Conservation (phyloP, 805 yeast genomes). For the Spathaspora girioi region DNA sequence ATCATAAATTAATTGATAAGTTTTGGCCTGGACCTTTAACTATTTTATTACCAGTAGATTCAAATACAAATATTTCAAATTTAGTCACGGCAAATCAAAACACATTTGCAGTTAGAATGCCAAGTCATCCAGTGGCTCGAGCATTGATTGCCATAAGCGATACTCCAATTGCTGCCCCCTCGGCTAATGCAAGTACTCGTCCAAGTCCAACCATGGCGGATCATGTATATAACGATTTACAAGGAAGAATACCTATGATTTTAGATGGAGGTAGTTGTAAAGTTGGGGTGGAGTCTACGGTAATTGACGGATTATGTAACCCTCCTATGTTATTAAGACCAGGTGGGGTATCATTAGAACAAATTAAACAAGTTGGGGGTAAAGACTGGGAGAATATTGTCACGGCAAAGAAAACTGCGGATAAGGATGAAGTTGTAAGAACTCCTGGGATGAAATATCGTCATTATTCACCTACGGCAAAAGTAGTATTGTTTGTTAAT, state of each 20-base stretch:
- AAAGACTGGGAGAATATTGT: constrained; percentile 59
- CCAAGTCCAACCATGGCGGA: constrained; percentile 90
- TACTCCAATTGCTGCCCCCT: constrained; percentile 94
- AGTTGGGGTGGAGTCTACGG: constrained; percentile 94
- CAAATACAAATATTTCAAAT: constrained; percentile 53
- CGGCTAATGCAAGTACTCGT: constrained; percentile 93
- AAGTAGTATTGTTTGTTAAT: constrained; percentile 62
- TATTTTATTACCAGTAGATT: constrained; percentile 64
- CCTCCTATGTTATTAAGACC: constrained; percentile 93
- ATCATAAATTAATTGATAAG: constrained; percentile 56
- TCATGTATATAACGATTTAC: constrained; percentile 79
- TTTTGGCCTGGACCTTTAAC: constrained; percentile 98
- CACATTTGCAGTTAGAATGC: constrained; percentile 91
- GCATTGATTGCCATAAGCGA: constrained; percentile 83
- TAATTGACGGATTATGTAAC: constrained; percentile 77
- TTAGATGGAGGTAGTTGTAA: constrained; percentile 86
- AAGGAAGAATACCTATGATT: constrained; percentile 77
- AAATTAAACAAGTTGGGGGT: constrained; percentile 66
- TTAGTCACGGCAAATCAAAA: constrained; percentile 82
- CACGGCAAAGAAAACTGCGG: constrained; percentile 65
- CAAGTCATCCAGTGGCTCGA: constrained; percentile 82
- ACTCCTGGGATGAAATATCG: constrained; percentile 99
- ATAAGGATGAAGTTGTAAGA: constrained; percentile 61
- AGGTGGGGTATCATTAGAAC: constrained; percentile 86
- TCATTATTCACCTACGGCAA: constrained; percentile 90